Evolutionary conservation across 495 filamentous ascomycete genomes (phyloP), one percentile per base, ranked within the genome.

Genomic region (Hypoxylon crocopeplum): DNA sequence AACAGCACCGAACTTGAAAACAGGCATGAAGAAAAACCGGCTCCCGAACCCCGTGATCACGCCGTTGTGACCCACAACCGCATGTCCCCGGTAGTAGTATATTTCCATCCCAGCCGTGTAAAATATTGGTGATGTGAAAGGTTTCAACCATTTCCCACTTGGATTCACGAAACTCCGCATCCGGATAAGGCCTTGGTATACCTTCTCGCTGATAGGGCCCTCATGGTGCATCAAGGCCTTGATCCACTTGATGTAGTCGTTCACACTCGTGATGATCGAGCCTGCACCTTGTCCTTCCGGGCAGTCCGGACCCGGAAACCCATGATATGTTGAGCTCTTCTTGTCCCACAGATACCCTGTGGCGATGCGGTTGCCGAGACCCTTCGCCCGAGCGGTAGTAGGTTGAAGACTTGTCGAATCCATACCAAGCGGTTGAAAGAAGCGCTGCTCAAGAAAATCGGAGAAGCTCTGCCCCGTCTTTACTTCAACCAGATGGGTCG

Each of bases 231-330:
- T 47, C 1, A 70, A 7, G 0, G 74, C 73, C 10, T 66, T 65
- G 1, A 80, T 48, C 78, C 80, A 85, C 29, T 75, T 75, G 0
- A 79, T 64, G 30, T 79, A 83, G 56, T 84, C 82, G 3, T 80
- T 68, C 5, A 79, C 82, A 39, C 69, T 81, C n/a, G 76, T 79
- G 16, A 83, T 71, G 3, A 80, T 72, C 0, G 70, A 68, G 0
- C 82, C 82, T 0, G 79, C 79, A 3, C 79, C 81, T 10, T 70
- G 70, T 10, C 65, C 67, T 12, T 68, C 57, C 0, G 48, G 42
- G 5, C 17, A 41, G 6, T 61, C 39, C 12, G 17, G 20, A 2
- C 6, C 13, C 22, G 5, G 17, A 24, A 67, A 60, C 2, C 39
- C 47, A 3, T 11, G 8, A 5, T 67, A 62, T 4, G 30, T 29